These are phyloP conservation scores for Phytopythium vexans DNA, from an alignment of 352 stramenopile genomes.

Conservation along the genomic window DNA sequence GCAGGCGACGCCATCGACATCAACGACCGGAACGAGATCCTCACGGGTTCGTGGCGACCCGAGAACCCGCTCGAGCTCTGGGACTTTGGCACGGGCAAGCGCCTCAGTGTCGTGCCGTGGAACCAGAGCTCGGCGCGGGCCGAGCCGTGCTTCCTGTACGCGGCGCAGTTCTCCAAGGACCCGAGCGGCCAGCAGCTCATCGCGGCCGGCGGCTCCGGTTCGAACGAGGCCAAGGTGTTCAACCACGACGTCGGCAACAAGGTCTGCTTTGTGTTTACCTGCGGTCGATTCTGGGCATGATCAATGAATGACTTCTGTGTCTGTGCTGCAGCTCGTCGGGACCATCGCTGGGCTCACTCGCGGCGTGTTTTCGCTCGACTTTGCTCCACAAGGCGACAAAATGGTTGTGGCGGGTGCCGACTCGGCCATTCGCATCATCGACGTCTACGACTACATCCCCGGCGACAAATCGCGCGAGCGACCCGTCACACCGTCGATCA, in stretches of 20 bases:
- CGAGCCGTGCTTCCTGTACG: constrained; percentile 88
- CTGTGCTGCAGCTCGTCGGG: constrained; percentile 46
- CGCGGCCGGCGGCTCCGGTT: constrained; percentile 81
- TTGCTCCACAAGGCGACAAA: constrained; percentile 67
- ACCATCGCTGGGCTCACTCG: constrained; percentile 80
- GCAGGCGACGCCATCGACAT: constrained; percentile 77
- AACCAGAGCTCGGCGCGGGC: constrained; percentile 75
- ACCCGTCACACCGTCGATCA: constrained; percentile 70
- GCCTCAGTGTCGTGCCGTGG: constrained; percentile 77
- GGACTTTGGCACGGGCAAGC: constrained; percentile 86
- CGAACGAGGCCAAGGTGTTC: constrained; percentile 91
- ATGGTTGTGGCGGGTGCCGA: constrained; percentile 85
- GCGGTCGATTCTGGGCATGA: background rate
- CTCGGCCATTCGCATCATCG: constrained; percentile 86
- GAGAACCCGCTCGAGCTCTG: constrained; percentile 90
- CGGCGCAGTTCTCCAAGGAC: constrained; percentile 83
- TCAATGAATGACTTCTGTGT: too few relatives aligned
- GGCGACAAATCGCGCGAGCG: constrained; percentile 68
- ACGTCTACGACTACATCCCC: constrained; percentile 77
- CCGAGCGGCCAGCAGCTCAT: constrained; percentile 60
- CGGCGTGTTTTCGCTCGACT: constrained; percentile 86
- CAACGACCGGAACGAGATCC: constrained; percentile 68
- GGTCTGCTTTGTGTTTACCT: constrained; percentile 5
- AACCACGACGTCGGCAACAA: constrained; percentile 69
- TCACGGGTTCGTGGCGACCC: constrained; percentile 90